A percentile compares a stretch with the other conserved stretches of the same genome.
These are phyloP conservation scores for Cucurbita ficifolia DNA, from an alignment of 306 rosid genomes.

Conservation along the genomic window DNA sequence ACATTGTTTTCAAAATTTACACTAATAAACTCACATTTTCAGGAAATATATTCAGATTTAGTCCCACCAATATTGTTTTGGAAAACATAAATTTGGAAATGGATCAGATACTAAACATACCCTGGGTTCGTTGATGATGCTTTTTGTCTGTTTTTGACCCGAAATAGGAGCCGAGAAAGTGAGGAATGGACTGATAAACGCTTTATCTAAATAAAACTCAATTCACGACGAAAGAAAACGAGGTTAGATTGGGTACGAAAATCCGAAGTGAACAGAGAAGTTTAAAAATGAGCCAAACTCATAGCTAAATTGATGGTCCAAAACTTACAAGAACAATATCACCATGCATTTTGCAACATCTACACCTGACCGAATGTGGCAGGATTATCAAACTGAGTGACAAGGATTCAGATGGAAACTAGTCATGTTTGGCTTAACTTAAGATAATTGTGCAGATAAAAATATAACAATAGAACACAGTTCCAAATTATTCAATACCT, in stretches of 20 bases:
- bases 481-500: background rate
- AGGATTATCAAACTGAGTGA: background rate
- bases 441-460: background rate
- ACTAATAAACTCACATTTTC: too few relatives aligned
- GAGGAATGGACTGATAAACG: background rate
- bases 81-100: background rate
- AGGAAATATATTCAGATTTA: background rate
- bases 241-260: background rate
- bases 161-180: background rate
- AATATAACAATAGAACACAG: background rate
- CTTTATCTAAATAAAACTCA: too few relatives aligned
- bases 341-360: background rate
- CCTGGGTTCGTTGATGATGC: background rate
- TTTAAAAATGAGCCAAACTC: background rate
- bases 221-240: background rate
- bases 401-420: background rate
- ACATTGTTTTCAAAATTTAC: background rate
- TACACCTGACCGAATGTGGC: background rate
- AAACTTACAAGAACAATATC: background rate
- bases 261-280: background rate
- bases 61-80: background rate
- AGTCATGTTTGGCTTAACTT: background rate
- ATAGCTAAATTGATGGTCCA: background rate
- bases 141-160: background rate
- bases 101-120: background rate